Conservation (phyloP, 169 alveolate genomes). For the Theileria parva region DNA sequence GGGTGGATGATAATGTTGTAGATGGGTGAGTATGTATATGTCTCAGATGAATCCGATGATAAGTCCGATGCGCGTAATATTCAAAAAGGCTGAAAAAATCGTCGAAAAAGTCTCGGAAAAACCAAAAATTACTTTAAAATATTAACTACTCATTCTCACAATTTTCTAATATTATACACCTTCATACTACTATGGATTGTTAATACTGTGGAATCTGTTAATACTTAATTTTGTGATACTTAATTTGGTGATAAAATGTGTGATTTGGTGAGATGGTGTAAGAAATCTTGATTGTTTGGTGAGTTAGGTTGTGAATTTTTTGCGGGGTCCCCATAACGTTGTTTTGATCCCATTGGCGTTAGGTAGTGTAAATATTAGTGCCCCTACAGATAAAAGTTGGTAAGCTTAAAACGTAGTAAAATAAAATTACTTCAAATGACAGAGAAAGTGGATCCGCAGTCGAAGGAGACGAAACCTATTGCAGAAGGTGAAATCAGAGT, state of each 20-base stretch:
- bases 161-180: not conserved
- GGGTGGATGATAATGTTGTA: no score
- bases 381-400: not conserved
- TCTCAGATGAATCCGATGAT: constrained; percentile 70
- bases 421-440: constrained; percentile 27
- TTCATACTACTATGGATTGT: no score
- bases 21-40: constrained; percentile 67
- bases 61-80: constrained; percentile 48
- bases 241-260: no score
- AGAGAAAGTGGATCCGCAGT: constrained; percentile 67
- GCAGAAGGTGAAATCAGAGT: constrained; percentile 84
- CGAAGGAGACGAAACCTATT: constrained; percentile 73
- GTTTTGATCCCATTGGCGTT: not conserved
- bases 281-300: no score
- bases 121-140: not conserved
- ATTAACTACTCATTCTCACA: no score
- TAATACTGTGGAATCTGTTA: no score
- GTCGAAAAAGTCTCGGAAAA: constrained; percentile 1
- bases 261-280: no score
- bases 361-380: not conserved
- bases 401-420: not conserved
- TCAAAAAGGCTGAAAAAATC: constrained; percentile 8
- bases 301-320: no score
- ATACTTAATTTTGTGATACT: no score
- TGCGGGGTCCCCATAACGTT: not conserved